Evolutionary conservation across 2,329 filamentous ascomycete species (phyloP).

Genomic region (Pseudocercospora ulei): DNA sequence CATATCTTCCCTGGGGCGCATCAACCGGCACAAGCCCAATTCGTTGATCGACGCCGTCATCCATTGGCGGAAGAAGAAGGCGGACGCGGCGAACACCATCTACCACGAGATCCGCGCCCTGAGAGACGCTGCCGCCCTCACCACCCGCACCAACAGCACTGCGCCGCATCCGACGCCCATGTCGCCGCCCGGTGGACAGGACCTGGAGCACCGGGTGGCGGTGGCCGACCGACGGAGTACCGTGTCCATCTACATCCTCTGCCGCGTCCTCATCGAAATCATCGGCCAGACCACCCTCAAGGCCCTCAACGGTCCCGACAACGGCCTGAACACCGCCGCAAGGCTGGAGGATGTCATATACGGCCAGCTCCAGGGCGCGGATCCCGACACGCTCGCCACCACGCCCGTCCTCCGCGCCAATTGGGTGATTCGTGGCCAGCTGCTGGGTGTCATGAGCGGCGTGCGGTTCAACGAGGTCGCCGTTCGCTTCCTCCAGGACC

Average conservation of each 20-base stretch:
- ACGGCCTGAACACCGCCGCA: constrained; percentile 78
- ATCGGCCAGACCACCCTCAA: constrained; percentile 78
- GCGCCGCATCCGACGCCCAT: constrained; percentile 15
- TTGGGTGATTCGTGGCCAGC: constrained; percentile 85
- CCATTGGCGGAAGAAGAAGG: constrained; percentile 95
- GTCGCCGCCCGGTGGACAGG: constrained; percentile 24
- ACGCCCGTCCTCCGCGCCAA: constrained; percentile 84
- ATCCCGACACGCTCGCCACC: constrained; percentile 65
- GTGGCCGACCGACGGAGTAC: constrained; percentile 69
- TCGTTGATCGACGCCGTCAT: constrained; percentile 94
- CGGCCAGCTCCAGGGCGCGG: constrained; percentile 80
- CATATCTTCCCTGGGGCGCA: constrained; percentile 85
- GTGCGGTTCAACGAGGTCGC: constrained; percentile 81
- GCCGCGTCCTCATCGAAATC: constrained; percentile 84
- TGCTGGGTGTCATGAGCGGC: constrained; percentile 92
- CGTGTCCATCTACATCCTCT: constrained; percentile 91
- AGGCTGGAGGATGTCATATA: constrained; percentile 94
- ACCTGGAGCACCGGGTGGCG: constrained; percentile 29
- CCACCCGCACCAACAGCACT: constrained; percentile 23
- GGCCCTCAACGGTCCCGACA: constrained; percentile 48
- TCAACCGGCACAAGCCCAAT: constrained; percentile 87
- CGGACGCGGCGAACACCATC: constrained; percentile 58
- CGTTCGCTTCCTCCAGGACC: constrained; percentile 67
- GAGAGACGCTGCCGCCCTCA: constrained; percentile 22
- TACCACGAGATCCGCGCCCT: constrained; percentile 29